Percentiles rank a stretch among this genome's conserved stretches.
phyloP scores from a whole-genome alignment of 2,329 filamentous ascomycete genomes.

The Apiospora arundinis region DNA sequence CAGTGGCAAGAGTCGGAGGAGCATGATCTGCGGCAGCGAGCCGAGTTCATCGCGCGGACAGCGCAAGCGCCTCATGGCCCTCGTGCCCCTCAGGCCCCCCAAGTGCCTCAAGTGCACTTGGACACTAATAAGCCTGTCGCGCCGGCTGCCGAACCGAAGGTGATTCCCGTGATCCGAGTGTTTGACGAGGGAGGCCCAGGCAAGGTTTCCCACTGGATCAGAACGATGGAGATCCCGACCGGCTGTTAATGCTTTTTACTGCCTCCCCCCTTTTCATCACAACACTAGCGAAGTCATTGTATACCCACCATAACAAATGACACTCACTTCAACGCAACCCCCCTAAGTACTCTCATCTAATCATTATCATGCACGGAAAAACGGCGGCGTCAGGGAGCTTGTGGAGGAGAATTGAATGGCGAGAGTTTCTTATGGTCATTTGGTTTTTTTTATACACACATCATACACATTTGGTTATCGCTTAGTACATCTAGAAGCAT shows the following conservation, averaged over 20 bases:
- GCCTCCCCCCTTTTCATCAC: background rate
- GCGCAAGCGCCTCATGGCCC: background rate
- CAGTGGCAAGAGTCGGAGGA: slow-evolving; percentile 45
- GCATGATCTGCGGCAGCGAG: slow-evolving; percentile 34
- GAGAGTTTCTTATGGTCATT: background rate
- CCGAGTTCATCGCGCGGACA: slow-evolving; percentile 33
- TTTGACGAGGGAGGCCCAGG: background rate
- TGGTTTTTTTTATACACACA: background rate
- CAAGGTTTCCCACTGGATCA: slow-evolving; percentile 23
- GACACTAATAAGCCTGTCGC: background rate
- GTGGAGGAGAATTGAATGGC: background rate
- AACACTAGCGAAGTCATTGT: slow-evolving; percentile 3
- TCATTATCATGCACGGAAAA: background rate
- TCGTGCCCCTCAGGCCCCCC: too few relatives aligned
- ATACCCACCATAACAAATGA: background rate
- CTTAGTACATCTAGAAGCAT: background rate
- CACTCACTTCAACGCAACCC: background rate
- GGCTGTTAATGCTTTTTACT: background rate
- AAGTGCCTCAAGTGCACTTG: background rate
- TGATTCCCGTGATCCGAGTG: slow-evolving; percentile 10
- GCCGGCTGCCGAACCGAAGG: background rate
- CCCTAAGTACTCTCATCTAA: background rate
- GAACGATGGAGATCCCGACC: slow-evolving; percentile 20
- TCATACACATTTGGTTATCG: background rate
- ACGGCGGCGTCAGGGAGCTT: background rate